Evolutionary conservation across 2,329 filamentous ascomycete species (phyloP), one percentile per base, ranked within the genome.

Genomic region (Metarhizium robertsii): DNA sequence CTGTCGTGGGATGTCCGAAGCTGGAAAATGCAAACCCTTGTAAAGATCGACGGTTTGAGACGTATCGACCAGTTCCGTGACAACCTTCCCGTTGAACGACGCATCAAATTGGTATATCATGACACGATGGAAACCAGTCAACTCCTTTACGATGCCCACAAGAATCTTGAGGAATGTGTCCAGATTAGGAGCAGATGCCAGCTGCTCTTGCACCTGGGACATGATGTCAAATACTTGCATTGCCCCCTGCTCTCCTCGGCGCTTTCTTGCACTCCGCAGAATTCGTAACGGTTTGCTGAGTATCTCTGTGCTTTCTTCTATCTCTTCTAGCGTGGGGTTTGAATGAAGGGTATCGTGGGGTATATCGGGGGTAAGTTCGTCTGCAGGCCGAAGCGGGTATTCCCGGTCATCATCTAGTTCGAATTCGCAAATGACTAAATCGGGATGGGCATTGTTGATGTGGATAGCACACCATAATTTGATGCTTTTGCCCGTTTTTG

Each of bases 161-260:
- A 94, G 71, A 6, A 92, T 85, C 63, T 94, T 92, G 42, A 95
- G 73, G 57, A 96, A 90, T 1, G 69, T 76, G 1, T 90, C 84
- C 1, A 95, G 73, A 57, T 79, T 85, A 0, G 83, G 76, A 1
- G 90, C 88, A 30, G 83, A 80, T 4, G 88, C 81, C 13, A 96
- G 75, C 67, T 95, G 91, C 62, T 95, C 90, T 66, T 95, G 90
- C 1, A 96, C 87, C 66, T 96, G 91, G 1, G 88, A 90, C 81
- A 95, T 88, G 60, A 95, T 91, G 68, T 90, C 91, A 69, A 95
- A 95, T 1, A 94, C 88, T 63, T 95, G 87, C 85, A 94, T 94
- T 0, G 88, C 88, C 5, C 87, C 87, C 49, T 89, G 87, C 64
- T 94, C 88, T 6, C 88, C 88, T 61, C 84, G 83, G 52, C 86